These are phyloP conservation scores for Yamadazyma nakazawae DNA, from an alignment of 805 yeast genomes.

Conservation along the genomic window DNA sequence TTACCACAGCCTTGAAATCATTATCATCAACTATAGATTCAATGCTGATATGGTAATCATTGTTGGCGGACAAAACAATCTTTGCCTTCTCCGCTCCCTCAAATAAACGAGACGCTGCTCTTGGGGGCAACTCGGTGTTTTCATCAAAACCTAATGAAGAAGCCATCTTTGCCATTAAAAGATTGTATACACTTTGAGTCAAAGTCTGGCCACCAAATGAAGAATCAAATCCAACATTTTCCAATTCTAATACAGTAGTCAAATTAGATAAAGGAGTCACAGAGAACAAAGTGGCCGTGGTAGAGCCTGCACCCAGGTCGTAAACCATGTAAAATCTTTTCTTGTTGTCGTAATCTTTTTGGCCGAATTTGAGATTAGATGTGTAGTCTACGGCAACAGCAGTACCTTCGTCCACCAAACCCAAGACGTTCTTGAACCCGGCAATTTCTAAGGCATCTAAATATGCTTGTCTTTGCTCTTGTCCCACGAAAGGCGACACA, in stretches of 20 bases:
- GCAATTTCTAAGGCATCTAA: slow-evolving; percentile 71
- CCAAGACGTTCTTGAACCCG: slow-evolving; percentile 54
- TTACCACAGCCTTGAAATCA: slow-evolving; percentile 65
- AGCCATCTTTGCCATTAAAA: slow-evolving; percentile 60
- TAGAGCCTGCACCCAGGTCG: slow-evolving; percentile 92
- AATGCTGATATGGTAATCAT: slow-evolving; percentile 70
- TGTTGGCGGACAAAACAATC: slow-evolving; percentile 80
- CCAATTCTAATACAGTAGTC: slow-evolving; percentile 52
- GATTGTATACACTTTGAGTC: slow-evolving; percentile 60
- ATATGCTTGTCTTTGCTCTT: slow-evolving; percentile 65
- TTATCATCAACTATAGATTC: slow-evolving; percentile 72
- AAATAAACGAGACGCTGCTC: slow-evolving; percentile 64
- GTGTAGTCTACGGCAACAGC: slow-evolving; percentile 86
- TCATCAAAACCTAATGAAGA: slow-evolving; percentile 33
- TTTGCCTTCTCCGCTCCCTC: slow-evolving; percentile 90
- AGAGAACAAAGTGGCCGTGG: slow-evolving; percentile 81
- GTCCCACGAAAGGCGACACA: slow-evolving; percentile 68
- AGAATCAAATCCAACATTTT: slow-evolving; percentile 69
- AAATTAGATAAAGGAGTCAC: slow-evolving; percentile 45
- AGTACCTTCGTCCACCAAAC: slow-evolving; percentile 85
- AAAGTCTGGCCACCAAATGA: slow-evolving; percentile 72
- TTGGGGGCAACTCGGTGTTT: slow-evolving; percentile 46
- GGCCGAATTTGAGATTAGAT: slow-evolving; percentile 42
- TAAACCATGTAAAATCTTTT: slow-evolving; percentile 67
- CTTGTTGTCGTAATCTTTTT: slow-evolving; percentile 29